Evolutionary conservation across 805 yeast genomes (phyloP).

Genomic region (Metschnikowia arizonensis): DNA sequence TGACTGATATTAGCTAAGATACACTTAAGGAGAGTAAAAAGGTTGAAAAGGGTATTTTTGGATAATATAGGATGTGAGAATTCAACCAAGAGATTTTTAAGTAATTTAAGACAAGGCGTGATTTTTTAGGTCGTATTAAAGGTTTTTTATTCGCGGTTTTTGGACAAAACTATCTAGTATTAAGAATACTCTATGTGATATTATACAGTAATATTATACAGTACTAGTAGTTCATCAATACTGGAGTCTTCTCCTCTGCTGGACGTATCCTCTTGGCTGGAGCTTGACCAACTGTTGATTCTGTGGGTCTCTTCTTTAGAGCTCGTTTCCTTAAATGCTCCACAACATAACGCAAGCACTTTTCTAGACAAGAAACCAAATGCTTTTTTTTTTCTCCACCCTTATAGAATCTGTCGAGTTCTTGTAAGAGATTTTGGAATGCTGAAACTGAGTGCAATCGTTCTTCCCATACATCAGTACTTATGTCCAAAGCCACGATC

Average conservation of each 20-base stretch:
- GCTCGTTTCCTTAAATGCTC: slow-evolving; percentile 1
- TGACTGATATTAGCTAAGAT: neutral
- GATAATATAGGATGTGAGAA: neutral
- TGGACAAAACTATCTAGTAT: neutral
- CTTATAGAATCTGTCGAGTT: neutral
- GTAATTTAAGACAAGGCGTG: neutral
- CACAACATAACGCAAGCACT: slow-evolving; percentile 5
- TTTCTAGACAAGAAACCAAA: neutral
- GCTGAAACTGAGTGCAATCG: slow-evolving; percentile 4
- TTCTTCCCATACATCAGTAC: slow-evolving; percentile 3
- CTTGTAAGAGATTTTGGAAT: slow-evolving; percentile 1
- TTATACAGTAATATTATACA: no score
- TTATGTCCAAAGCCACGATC: slow-evolving; percentile 1
- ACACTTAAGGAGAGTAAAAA: neutral
- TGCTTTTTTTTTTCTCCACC: slow-evolving; percentile 1
- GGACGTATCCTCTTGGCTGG: slow-evolving; percentile 9
- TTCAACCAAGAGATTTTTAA: neutral
- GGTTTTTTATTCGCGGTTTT: no score
- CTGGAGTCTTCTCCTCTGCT: slow-evolving; percentile 16
- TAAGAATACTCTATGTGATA: no score
- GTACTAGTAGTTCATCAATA: slow-evolving; percentile 17
- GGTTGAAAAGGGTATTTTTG: neutral
- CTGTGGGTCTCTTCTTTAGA: slow-evolving; percentile 10
- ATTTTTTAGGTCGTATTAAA: neutral
- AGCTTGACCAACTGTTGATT: slow-evolving; percentile 1